These are phyloP conservation scores for Carex pumila DNA, from an alignment of 176 grass and related monocot genomes.

Conservation along the genomic window DNA sequence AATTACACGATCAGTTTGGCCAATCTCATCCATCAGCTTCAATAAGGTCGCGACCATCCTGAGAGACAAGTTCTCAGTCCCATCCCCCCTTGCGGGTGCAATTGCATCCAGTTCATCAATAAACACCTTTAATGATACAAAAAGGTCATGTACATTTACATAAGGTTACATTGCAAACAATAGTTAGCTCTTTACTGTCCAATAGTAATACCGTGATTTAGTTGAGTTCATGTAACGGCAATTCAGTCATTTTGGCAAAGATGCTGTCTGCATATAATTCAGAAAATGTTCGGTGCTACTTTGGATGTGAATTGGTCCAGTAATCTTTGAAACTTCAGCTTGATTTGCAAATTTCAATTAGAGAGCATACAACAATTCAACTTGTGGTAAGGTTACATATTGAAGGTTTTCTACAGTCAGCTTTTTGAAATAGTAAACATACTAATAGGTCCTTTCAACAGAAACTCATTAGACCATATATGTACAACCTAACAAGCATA, in stretches of 20 bases:
- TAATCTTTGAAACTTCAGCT: background rate
- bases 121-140: conserved; percentile 52
- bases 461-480: background rate
- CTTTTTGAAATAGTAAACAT: background rate
- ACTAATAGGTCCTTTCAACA: background rate
- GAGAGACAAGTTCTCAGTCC: conserved; percentile 70
- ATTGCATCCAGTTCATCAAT: conserved; percentile 98
- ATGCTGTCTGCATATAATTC: background rate
- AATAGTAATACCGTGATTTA: background rate
- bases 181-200: background rate
- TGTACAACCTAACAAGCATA: background rate
- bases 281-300: background rate
- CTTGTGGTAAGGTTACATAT: background rate
- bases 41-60: conserved; percentile 86
- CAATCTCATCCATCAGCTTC: conserved; percentile 88
- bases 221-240: background rate
- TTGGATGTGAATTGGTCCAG: background rate
- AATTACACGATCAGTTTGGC: conserved; percentile 60
- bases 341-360: background rate
- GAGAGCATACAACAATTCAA: background rate
- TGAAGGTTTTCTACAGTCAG: background rate
- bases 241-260: background rate
- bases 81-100: conserved; percentile 82
- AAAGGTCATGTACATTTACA: background rate
- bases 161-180: background rate